A percentile compares a stretch with the other conserved stretches of the same genome.
These are phyloP conservation scores for Prinsepia uniflora DNA, from an alignment of 306 rosid genomes.

Conservation along the genomic window DNA sequence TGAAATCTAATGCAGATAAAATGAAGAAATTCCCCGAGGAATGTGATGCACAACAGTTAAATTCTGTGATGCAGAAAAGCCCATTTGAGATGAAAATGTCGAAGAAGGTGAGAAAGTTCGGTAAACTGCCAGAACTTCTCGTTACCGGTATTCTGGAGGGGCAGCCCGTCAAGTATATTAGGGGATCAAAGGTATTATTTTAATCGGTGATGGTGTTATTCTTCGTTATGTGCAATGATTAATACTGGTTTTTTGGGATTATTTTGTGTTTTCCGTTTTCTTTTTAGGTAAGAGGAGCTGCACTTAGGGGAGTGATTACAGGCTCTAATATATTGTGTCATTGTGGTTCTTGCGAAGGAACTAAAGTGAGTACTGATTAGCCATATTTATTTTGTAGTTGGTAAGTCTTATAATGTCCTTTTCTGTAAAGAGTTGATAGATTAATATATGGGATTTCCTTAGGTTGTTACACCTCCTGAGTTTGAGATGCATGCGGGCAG, in stretches of 20 bases:
- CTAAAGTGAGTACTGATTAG: conserved; percentile 43
- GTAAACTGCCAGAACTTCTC: conserved; percentile 75
- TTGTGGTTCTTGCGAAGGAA: conserved; percentile 61
- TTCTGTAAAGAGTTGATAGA: not conserved
- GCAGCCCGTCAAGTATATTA: conserved; percentile 53
- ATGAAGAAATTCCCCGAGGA: conserved; percentile 10
- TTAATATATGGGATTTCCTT: conserved; percentile 20
- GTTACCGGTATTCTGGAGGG: conserved; percentile 82
- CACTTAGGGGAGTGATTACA: conserved; percentile 61
- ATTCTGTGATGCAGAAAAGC: not conserved
- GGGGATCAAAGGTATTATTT: conserved; percentile 61
- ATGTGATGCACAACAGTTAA: not conserved
- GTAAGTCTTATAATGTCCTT: not conserved
- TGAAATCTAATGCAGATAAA: conserved; percentile 40
- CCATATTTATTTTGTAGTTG: conserved; percentile 4
- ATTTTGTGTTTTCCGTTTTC: not conserved
- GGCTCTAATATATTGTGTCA: conserved; percentile 56
- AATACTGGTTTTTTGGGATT: conserved; percentile 5
- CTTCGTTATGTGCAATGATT: not conserved
- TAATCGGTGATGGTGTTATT: not conserved
- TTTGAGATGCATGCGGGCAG: conserved; percentile 95
- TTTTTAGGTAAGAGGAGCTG: conserved; percentile 49
- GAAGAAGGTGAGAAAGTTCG: conserved; percentile 48
- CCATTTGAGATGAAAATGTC: conserved; percentile 19
- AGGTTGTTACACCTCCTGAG: conserved; percentile 70